Percentiles rank a stretch among this genome's conserved stretches.
These are phyloP conservation scores for Thinopyrum elongatum DNA, from an alignment of 176 grass and related monocot genomes.

Conservation along the genomic window DNA sequence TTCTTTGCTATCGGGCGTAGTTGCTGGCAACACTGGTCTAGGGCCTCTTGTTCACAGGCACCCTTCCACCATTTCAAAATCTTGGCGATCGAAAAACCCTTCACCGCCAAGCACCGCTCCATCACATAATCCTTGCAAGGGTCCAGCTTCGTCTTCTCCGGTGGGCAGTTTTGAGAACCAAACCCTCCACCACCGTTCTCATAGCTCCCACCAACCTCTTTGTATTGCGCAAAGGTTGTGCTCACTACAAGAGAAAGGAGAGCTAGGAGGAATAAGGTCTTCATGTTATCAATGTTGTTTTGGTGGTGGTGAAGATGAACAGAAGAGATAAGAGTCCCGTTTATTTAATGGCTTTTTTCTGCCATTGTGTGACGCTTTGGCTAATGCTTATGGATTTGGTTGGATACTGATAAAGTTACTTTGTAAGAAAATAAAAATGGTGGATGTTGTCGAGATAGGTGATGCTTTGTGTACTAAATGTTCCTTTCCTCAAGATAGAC, in stretches of 20 bases:
- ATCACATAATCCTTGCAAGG: conserved; percentile 13
- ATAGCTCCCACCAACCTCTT: not conserved
- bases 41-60: not conserved
- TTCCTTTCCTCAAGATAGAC: not conserved
- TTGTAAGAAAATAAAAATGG: not conserved
- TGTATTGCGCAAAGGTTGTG: not conserved
- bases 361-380: not conserved
- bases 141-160: not conserved
- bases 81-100: not conserved
- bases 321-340: no score
- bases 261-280: not conserved
- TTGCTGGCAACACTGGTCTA: not conserved
- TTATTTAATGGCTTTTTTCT: not conserved
- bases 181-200: not conserved
- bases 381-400: not conserved
- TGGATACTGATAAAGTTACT: not conserved
- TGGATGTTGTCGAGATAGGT: not conserved
- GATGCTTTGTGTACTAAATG: not conserved
- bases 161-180: not conserved
- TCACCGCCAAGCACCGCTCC: not conserved
- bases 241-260: not conserved
- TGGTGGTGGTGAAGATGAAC: not conserved
- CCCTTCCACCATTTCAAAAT: conserved; percentile 16
- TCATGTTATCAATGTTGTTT: not conserved
- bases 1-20: not conserved